These are phyloP conservation scores for Quercus mongolica DNA, from an alignment of 306 rosid species.

Conservation along the genomic window DNA sequence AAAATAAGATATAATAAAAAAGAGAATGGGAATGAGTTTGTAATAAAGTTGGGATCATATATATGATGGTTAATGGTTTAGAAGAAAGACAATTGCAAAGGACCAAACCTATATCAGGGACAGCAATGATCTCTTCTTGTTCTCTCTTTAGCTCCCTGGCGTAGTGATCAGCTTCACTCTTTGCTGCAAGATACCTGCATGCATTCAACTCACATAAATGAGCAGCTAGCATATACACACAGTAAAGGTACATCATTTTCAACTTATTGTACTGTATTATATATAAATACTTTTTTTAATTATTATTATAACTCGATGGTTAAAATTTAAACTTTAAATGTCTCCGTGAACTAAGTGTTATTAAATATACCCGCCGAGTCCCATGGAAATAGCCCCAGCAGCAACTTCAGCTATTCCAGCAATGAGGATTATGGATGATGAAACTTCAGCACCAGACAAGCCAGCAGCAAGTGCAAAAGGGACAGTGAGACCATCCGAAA, in stretches of 20 bases:
- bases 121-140: conserved; percentile 72
- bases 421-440: conserved; percentile 60
- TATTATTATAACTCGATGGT: too few species aligned
- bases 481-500: conserved; percentile 72
- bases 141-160: conserved; percentile 71
- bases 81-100: background rate
- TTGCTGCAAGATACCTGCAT: conserved; percentile 80
- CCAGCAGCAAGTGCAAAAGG: conserved; percentile 78
- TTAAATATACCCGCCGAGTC: conserved; percentile 67
- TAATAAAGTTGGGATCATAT: too few species aligned
- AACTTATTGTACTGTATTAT: too few species aligned
- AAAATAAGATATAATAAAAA: too few species aligned
- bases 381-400: conserved; percentile 79
- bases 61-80: background rate
- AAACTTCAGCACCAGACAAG: conserved; percentile 60
- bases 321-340: too few species aligned
- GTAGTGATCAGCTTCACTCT: conserved; percentile 89
- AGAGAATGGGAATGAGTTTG: too few species aligned
- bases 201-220: background rate
- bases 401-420: conserved; percentile 76
- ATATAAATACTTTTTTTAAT: too few species aligned
- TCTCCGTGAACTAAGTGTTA: too few species aligned
- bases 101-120: conserved; percentile 69
- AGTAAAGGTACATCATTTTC: background rate
- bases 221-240: background rate